Evolutionary conservation across 1,284 basidiomycete genomes (phyloP), one percentile per base, ranked within the genome.

Genomic region (Golubevia sp.): DNA sequence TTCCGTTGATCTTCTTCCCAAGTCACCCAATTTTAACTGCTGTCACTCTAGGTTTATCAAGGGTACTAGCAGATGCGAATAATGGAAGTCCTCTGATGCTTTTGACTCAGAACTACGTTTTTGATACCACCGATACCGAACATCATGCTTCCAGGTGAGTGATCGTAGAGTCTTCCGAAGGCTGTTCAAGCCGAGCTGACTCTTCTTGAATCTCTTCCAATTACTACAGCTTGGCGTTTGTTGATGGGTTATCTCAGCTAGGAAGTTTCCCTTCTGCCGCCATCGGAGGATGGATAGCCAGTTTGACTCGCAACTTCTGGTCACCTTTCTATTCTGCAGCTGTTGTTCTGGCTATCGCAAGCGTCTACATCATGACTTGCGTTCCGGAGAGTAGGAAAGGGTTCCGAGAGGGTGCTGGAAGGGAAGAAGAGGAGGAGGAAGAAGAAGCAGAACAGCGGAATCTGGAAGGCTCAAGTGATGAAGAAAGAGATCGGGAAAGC

Each of bases 31-130:
- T 71, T 11, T 64, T 70, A 1, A 73, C 65, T 11, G 68, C 70
- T 7, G 61, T 64, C 7, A 59, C 77, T n/a, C 65, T 77, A 27
- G 70, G 68, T 34, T 49, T 56, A 48, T 72, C 73, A 20, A 71
- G 74, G 21, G 70, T 79, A 11, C 15, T 75, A 7, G 66, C 68
- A 0, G 75, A 79, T 59, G 73, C 73, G 4, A 72, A 73, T 26
- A 71, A 73, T 24, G 76, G 75, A 6, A 73, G 71, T 5, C 74
- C 74, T 2, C 67, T 77, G 18, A 65, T 70, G 2, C 71, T 77
- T 21, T 72, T 73, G n/a, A 64, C 77, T 11, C 76, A 79, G 55
- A 74, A 77, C 49, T 79, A 77, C 49, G 73, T 79, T 34, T 74
- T 79, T n/a, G 76, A 79, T 63, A 75, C 73, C 2, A 75, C 73